Evolutionary conservation across 2,329 filamentous ascomycete genomes (phyloP).

Genomic region (Alternaria arborescens): DNA sequence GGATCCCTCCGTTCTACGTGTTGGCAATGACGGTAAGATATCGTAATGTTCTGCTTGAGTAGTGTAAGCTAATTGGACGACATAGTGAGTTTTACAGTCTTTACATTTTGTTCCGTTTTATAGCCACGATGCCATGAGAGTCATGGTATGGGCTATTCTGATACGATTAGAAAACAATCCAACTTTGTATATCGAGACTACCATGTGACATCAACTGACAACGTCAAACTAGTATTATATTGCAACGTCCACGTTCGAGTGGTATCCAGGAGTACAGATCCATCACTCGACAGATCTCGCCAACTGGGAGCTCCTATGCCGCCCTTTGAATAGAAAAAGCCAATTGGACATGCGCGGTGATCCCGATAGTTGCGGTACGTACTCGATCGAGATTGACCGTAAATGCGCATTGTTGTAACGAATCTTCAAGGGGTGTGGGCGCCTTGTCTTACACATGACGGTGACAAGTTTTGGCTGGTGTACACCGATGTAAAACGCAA

Average conservation of each 20-base stretch:
- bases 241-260: slow-evolving; percentile 69
- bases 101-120: not conserved
- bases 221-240: slow-evolving; percentile 59
- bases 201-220: not conserved
- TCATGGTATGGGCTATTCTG: not conserved
- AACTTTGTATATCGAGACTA: not conserved
- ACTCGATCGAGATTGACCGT: not conserved
- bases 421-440: slow-evolving; percentile 61
- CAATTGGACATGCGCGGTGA: slow-evolving; percentile 63
- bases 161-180: not conserved
- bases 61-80: slow-evolving; percentile 7
- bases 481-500: slow-evolving; percentile 74
- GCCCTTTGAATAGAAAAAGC: slow-evolving; percentile 60
- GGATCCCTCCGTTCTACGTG: slow-evolving; percentile 65
- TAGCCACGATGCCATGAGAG: not conserved
- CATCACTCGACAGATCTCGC: slow-evolving; percentile 65
- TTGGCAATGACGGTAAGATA: slow-evolving; percentile 51
- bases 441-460: slow-evolving; percentile 69
- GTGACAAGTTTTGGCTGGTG: slow-evolving; percentile 68
- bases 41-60: not conserved
- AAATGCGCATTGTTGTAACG: slow-evolving; percentile 4
- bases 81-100: slow-evolving; percentile 9
- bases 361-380: slow-evolving; percentile 59
- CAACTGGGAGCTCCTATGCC: slow-evolving; percentile 62
- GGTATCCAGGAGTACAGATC: slow-evolving; percentile 63